Evolutionary conservation across 1,284 basidiomycete genomes (phyloP), one percentile per base, ranked within the genome.

Genomic region (Pascua guehoae): DNA sequence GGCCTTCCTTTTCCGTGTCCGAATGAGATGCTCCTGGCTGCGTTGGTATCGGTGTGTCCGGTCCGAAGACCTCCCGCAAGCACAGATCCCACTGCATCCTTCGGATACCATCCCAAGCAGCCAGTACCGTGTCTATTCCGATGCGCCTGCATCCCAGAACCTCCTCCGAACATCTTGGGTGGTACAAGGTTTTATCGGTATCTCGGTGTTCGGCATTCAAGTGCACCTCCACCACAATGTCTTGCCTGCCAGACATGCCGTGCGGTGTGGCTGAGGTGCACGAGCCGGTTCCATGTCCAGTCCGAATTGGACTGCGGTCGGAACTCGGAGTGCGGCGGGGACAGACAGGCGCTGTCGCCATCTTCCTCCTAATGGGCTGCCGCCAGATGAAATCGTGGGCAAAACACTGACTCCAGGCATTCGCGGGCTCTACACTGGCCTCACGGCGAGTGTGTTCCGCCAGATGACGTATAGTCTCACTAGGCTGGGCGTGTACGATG

Each of bases 391-490:
- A 32, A 18, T 12, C 10, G 18, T 18, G 17, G 18, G 50, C 4
- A 36, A 32, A 7, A 3, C 9, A 41, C 41, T 51, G 38, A 44
- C 41, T 10, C 32, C 54, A 75, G 77, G 77, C 47, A 56, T 76
- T 2, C 66, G 70, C 50, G 77, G 76, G 1, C 61, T 77, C 32
- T 78, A 78, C 60, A 72, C 73, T 9, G 77, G 77, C 47, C 65
- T 78, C 17, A 69, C 74, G 10, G 77, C 77, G 1, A 72, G 70
- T 4, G 66, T 78, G 51, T 70, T 78, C 52, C 66, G 75, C 48
- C 74, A 76, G 51, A 72, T 77, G 69, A 75, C 75, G 11, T 77
- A 77, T 61, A 70, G 66, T 14, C 68, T 76, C 17, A 75, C 73
- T 44, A 62, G 75, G 48, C 61, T 77, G 50, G 75, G 74, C 40